phyloP scores from a whole-genome alignment of 2,329 filamentous ascomycete genomes.

The Aspergillus japonicus region DNA sequence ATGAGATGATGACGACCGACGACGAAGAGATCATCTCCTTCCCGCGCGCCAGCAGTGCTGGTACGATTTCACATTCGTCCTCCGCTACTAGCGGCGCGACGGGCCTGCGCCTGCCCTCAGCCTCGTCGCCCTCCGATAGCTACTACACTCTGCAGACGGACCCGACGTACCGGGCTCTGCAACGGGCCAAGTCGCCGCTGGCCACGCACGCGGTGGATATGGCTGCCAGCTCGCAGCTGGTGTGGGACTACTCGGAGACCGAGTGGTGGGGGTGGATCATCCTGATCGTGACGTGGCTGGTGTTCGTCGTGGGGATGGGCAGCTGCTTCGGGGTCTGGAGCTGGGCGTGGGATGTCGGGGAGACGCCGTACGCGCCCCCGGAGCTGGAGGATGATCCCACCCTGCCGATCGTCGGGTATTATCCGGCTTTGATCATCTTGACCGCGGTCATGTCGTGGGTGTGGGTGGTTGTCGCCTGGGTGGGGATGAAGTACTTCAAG shows the following conservation, averaged over 20 bases:
- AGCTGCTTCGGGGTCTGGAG: slow-evolving; percentile 93
- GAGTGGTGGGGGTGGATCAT: slow-evolving; percentile 99
- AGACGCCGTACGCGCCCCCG: slow-evolving; percentile 90
- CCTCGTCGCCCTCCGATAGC: slow-evolving; percentile 62
- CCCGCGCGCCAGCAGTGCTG: slow-evolving; percentile 47
- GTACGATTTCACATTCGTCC: slow-evolving; percentile 11
- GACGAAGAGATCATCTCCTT: slow-evolving; percentile 77
- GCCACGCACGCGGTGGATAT: slow-evolving; percentile 35
- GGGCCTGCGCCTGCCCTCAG: slow-evolving; percentile 33
- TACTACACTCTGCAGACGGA: slow-evolving; percentile 55
- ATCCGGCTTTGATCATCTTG: slow-evolving; percentile 88
- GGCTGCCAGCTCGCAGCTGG: slow-evolving; percentile 44
- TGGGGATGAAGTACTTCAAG: slow-evolving; percentile 99
- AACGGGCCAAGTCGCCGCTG: slow-evolving; percentile 40
- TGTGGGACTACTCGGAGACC: slow-evolving; percentile 89
- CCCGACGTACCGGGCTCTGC: slow-evolving; percentile 31
- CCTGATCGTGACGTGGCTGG: slow-evolving; percentile 84
- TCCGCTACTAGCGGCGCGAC: slow-evolving; percentile 18
- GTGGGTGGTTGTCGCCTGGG: slow-evolving; percentile 96
- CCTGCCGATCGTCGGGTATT: slow-evolving; percentile 93
- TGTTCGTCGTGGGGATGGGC: slow-evolving; percentile 96
- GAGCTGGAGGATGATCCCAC: slow-evolving; percentile 95
- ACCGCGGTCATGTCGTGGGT: slow-evolving; percentile 98
- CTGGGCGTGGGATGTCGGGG: slow-evolving; percentile 98
- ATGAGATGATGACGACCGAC: slow-evolving; percentile 76